These are phyloP conservation scores for Podaxis sp. DNA, from an alignment of 768 basidiomycete genomes.

Conservation along the genomic window DNA sequence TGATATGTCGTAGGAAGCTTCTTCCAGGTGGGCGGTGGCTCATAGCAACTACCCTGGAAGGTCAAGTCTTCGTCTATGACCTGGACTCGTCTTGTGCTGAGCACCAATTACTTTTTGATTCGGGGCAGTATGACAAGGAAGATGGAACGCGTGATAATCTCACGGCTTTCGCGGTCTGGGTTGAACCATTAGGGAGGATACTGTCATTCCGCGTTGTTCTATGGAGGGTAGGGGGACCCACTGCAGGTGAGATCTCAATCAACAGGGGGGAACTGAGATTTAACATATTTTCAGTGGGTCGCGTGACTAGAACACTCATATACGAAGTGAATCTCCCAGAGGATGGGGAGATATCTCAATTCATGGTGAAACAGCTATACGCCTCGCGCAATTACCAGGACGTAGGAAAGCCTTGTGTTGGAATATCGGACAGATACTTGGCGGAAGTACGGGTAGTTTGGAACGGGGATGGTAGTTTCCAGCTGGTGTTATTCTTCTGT, in stretches of 20 bases:
- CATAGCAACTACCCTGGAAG: background rate
- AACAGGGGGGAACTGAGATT: background rate
- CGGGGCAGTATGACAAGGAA: background rate
- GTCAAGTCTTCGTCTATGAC: background rate
- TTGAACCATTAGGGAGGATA: background rate
- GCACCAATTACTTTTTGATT: background rate
- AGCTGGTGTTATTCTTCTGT: background rate
- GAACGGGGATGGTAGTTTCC: background rate
- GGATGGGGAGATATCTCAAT: background rate
- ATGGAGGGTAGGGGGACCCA: background rate
- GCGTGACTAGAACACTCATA: background rate
- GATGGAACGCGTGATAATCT: background rate
- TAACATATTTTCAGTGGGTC: background rate
- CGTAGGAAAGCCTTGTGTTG: background rate
- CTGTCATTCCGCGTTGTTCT: background rate
- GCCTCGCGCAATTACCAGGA: background rate
- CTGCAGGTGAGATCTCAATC: background rate
- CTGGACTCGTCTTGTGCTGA: background rate
- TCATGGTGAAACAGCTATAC: background rate
- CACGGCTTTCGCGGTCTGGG: background rate
- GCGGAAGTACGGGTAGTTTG: background rate
- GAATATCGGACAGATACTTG: background rate
- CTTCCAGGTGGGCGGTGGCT: background rate
- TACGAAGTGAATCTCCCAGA: background rate
- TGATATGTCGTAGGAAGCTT: background rate